Base-by-base conservation (phyloP, 495 filamentous ascomycete species). In the Pseudomonodictys pantanalensis region DNA sequence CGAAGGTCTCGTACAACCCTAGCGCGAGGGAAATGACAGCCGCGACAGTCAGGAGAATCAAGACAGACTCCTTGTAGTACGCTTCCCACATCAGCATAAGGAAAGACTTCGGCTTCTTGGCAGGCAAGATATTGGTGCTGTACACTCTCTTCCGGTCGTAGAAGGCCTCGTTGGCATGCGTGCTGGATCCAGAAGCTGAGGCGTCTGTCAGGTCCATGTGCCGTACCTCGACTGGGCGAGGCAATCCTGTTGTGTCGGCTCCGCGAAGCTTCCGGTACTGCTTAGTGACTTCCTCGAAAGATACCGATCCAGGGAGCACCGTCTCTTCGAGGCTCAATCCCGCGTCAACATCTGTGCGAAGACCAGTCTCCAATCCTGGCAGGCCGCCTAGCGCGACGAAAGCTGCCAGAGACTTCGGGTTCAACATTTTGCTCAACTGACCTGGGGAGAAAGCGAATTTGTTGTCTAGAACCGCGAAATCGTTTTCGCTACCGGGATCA, bases 371-470 rank as follows among this genome's bases (percentile, higher is more conserved):
- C 22, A 96, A 71, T 20, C 91, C 91, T 12, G 71, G 68, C 20
- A 95, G 66, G 20, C 91, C 91, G 41, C 91, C 91, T 29, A 95
- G 67, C 0, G 89, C 89, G 58, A 83, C 81, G 56, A 95, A 89
- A 0, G 88, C 90, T 44, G 79, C 76, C 42, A 90, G 76, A 56
- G 78, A 91, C 74, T 95, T 96, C 0, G 91, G 90, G 56, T 91
- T 91, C 32, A 88, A 71, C n/a, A 95, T 69, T 68, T 91, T 95
- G 52, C 80, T 84, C 65, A 95, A 66, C 44, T 93, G 89, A 0
- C 90, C 90, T 0, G 88, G 89, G 1, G 87, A 83, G 58, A 90
- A 93, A 1, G 88, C 90, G 56, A 95, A 95, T 42, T 78, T 83
- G 71, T 93, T 95, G 56, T 91, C 78, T 22, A 82, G 77, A 15